These are phyloP conservation scores for Casaregolazyma suthepensis DNA, from an alignment of 1,139 yeast species.

Conservation along the genomic window DNA sequence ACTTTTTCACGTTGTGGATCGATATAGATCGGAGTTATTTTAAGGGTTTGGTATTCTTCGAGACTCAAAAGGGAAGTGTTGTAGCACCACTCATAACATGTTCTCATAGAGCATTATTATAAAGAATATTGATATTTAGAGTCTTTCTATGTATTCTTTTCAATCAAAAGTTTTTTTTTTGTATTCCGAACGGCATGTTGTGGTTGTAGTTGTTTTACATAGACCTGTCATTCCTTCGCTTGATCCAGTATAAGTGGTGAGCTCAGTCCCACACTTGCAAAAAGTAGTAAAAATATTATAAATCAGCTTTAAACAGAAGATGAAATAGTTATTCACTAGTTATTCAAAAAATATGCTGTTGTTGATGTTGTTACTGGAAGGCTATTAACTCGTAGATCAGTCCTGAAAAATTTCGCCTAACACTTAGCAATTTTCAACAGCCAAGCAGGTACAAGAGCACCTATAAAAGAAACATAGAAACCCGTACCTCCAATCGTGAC, in stretches of 20 bases:
- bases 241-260: not conserved
- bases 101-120: not conserved
- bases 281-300: no score
- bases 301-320: not conserved
- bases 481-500: not conserved
- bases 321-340: no score
- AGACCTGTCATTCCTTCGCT: not conserved
- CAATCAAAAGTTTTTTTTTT: no score
- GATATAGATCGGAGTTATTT: not conserved
- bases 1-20: not conserved
- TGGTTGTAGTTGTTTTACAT: not conserved
- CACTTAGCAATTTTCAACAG: not conserved
- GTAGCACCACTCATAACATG: not conserved
- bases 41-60: not conserved
- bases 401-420: not conserved
- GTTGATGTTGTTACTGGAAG: not conserved
- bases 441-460: no score
- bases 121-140: not conserved
- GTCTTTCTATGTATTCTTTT: no score
- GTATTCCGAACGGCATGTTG: not conserved
- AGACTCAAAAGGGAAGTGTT: not conserved
- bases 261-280: not conserved
- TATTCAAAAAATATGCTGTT: not conserved
- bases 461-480: no score
- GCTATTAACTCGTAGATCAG: not conserved